These are phyloP conservation scores for Curvularia sp. DNA, from an alignment of 2,329 filamentous ascomycete genomes.

Conservation along the genomic window DNA sequence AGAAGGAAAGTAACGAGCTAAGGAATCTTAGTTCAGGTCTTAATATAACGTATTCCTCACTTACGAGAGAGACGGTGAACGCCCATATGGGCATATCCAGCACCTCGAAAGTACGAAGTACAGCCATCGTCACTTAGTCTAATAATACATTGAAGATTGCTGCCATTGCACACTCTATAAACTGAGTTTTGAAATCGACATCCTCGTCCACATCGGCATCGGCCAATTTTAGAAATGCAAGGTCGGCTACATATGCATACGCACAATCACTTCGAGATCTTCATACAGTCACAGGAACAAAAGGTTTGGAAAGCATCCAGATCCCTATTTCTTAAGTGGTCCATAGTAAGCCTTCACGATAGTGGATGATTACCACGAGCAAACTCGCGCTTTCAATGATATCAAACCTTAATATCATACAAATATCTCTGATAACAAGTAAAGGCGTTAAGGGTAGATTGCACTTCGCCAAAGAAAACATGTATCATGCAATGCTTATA, in stretches of 20 bases:
- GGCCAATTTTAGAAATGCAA: neutral
- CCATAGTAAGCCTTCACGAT: too few species aligned
- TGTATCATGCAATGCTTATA: neutral
- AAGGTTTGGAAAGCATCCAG: too few species aligned
- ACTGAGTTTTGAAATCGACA: neutral
- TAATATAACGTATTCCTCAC: neutral
- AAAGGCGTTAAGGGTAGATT: too few species aligned
- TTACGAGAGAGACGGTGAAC: neutral
- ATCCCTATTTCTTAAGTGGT: too few species aligned
- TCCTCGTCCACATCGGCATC: neutral
- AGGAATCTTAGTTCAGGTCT: neutral
- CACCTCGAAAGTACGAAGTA: neutral
- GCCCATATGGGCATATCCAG: neutral
- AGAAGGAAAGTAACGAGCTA: neutral
- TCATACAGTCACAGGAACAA: neutral
- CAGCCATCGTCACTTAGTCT: neutral
- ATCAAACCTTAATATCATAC: too few species aligned
- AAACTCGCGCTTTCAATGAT: too few species aligned
- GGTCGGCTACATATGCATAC: constrained; percentile 2
- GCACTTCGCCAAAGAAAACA: too few species aligned
- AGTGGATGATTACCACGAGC: too few species aligned
- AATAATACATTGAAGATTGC: neutral
- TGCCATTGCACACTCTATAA: neutral
- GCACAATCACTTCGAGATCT: neutral
- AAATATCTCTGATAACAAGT: too few species aligned